A percentile compares a stretch with the other conserved stretches of the same genome.
These are phyloP conservation scores for Glebionis coronaria DNA, from an alignment of 129 eudicot genomes.

Conservation along the genomic window DNA sequence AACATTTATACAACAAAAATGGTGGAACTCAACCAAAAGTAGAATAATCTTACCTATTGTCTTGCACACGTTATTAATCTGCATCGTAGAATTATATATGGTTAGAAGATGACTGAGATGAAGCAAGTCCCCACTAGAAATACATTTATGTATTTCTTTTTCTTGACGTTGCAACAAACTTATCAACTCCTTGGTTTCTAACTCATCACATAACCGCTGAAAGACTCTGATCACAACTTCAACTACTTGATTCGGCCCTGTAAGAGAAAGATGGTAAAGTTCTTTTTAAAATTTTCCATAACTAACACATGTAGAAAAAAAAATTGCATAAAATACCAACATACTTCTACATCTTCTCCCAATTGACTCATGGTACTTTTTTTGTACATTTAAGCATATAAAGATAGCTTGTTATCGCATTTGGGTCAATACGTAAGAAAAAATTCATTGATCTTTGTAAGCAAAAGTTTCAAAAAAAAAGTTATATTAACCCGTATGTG, in stretches of 20 bases:
- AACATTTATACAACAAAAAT: conserved; percentile 6
- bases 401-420: too few relatives aligned
- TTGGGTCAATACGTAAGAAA: too few relatives aligned
- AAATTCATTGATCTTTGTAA: too few relatives aligned
- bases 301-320: background rate
- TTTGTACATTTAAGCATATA: too few relatives aligned
- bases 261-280: conserved; percentile 13
- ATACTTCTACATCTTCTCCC: too few relatives aligned
- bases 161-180: conserved; percentile 44
- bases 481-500: too few relatives aligned
- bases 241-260: conserved; percentile 57
- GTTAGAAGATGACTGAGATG: conserved; percentile 68
- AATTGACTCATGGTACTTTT: too few relatives aligned
- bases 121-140: conserved; percentile 28
- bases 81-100: conserved; percentile 55
- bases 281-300: background rate
- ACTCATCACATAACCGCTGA: conserved; percentile 56
- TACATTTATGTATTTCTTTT: conserved; percentile 33
- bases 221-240: conserved; percentile 53
- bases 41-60: conserved; percentile 45
- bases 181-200: conserved; percentile 42
- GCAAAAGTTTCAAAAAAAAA: too few relatives aligned
- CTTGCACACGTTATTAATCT: conserved; percentile 39
- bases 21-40: background rate
- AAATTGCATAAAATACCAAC: too few relatives aligned